These are phyloP conservation scores for Suillus subaureus DNA, from an alignment of 768 basidiomycete species.

Conservation along the genomic window DNA sequence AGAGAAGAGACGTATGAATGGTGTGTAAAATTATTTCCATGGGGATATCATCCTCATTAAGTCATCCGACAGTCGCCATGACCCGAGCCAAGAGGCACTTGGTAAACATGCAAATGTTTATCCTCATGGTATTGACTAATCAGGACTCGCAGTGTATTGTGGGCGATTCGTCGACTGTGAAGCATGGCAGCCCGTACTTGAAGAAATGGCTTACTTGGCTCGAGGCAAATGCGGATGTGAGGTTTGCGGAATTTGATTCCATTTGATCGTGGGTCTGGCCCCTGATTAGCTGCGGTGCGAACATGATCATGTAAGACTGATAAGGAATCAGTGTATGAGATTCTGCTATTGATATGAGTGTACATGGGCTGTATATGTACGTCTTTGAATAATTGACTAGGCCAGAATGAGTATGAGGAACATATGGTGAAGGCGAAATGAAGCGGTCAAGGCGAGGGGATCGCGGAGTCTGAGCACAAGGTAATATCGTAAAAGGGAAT, in stretches of 20 bases:
- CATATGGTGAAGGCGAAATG: too few relatives aligned
- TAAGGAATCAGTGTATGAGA: too few relatives aligned
- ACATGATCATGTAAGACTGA: too few relatives aligned
- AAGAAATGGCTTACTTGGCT: slow-evolving; percentile 92
- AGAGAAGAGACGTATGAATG: slow-evolving; percentile 90
- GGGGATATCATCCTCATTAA: neutral
- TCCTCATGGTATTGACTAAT: neutral
- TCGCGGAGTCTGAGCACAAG: too few relatives aligned
- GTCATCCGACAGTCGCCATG: slow-evolving; percentile 70
- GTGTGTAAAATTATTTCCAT: slow-evolving; percentile 33
- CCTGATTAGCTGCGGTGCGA: neutral
- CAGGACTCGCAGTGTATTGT: slow-evolving; percentile 69
- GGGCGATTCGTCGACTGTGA: slow-evolving; percentile 91
- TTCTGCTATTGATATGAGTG: too few relatives aligned
- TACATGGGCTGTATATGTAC: too few relatives aligned
- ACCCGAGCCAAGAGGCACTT: slow-evolving; percentile 88
- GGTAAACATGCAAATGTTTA: slow-evolving; percentile 46
- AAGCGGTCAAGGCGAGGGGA: too few relatives aligned
- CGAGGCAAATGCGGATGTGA: slow-evolving; percentile 87
- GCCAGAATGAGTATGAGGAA: too few relatives aligned
- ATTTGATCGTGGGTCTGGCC: neutral
- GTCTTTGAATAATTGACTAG: too few relatives aligned
- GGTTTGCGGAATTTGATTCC: slow-evolving; percentile 74
- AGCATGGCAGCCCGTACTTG: slow-evolving; percentile 80
- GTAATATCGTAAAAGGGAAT: too few relatives aligned